A percentile compares a stretch with the other conserved stretches of the same genome.
These are phyloP conservation scores for Cercospora brassicicola DNA, from an alignment of 2,329 filamentous ascomycete species.

Conservation along the genomic window DNA sequence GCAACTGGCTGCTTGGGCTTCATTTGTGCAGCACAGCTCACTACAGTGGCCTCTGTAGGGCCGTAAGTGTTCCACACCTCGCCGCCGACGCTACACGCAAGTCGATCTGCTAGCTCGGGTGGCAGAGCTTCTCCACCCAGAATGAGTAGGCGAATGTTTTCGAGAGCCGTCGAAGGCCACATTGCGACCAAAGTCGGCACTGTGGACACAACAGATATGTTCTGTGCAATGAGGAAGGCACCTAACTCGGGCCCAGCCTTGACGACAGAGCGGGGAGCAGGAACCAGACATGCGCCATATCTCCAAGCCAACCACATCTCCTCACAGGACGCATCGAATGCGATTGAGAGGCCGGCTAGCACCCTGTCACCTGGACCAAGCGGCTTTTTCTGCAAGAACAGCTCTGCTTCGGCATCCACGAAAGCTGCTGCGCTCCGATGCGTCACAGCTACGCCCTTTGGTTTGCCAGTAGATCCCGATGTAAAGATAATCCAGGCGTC, in stretches of 20 bases:
- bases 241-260: conserved; percentile 5
- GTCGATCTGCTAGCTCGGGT: neutral
- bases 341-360: conserved; percentile 4
- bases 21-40: conserved; percentile 7
- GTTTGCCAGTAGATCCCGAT: conserved; percentile 17
- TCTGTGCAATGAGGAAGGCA: neutral
- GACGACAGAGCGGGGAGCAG: neutral
- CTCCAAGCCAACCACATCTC: conserved; percentile 12
- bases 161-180: conserved; percentile 1
- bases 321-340: conserved; percentile 13
- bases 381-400: conserved; percentile 6
- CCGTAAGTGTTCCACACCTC: conserved; percentile 12
- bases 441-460: conserved; percentile 16
- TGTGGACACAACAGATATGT: conserved; percentile 5
- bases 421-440: conserved; percentile 15
- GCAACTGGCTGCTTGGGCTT: conserved; percentile 3
- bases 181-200: conserved; percentile 3
- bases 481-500: conserved; percentile 16
- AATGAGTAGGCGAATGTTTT: conserved; percentile 5
- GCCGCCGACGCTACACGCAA: neutral
- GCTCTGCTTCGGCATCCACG: conserved; percentile 8
- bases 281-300: conserved; percentile 4
- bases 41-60: conserved; percentile 5
- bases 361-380: conserved; percentile 5
- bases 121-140: conserved; percentile 8